Evolutionary conservation across 2,329 filamentous ascomycete genomes (phyloP).

Genomic region (Fusarium sp.): DNA sequence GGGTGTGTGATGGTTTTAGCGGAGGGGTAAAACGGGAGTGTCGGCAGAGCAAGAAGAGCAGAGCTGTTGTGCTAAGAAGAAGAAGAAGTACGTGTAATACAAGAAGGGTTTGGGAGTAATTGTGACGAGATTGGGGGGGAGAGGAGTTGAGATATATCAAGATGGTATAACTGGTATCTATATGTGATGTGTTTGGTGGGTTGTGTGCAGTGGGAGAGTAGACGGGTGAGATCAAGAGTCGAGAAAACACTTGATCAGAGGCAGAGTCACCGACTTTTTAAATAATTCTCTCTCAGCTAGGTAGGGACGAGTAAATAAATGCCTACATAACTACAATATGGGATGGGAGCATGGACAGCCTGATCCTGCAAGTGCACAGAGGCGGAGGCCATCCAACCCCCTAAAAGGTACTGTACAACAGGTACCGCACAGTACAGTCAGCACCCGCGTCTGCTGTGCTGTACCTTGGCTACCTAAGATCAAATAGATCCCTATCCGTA

Average conservation of each 20-base stretch:
- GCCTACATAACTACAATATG: constrained; percentile 7
- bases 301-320: constrained; percentile 10
- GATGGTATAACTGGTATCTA: too few relatives aligned
- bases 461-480: not conserved
- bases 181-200: not conserved
- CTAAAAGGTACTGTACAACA: constrained; percentile 1
- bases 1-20: constrained; percentile 6
- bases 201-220: not conserved
- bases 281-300: constrained; percentile 12
- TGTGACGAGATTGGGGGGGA: not conserved
- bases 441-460: constrained; percentile 28
- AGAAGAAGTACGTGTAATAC: constrained; percentile 9
- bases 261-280: constrained; percentile 39
- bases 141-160: not conserved
- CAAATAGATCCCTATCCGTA: too few relatives aligned
- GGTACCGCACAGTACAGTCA: not conserved
- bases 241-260: not conserved
- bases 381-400: constrained; percentile 2
- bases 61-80: not conserved
- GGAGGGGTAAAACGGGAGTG: constrained; percentile 30
- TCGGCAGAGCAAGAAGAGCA: constrained; percentile 10
- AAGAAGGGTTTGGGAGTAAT: not conserved
- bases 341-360: constrained; percentile 23
- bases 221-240: constrained; percentile 7
- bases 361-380: constrained; percentile 7